phyloP scores from a whole-genome alignment of 257 asterid genomes.

The Marsdenia floribunda region DNA sequence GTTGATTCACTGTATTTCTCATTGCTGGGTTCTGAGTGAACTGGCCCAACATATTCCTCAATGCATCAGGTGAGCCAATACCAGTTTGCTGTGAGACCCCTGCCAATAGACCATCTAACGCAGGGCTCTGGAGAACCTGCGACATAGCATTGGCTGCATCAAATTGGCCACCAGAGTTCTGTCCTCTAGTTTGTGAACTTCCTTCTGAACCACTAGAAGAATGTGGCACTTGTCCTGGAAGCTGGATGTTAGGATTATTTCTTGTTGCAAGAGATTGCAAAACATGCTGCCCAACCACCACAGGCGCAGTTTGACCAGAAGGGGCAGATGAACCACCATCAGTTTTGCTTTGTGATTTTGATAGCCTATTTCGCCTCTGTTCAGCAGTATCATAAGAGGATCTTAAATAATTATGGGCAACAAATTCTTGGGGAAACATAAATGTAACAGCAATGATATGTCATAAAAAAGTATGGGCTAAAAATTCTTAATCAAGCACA shows the following conservation, averaged over 20 bases:
- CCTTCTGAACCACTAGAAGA: conserved; percentile 24
- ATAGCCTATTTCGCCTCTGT: conserved; percentile 58
- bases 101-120: conserved; percentile 61
- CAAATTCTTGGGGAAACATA: not conserved
- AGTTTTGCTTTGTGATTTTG: conserved; percentile 32
- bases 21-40: conserved; percentile 80
- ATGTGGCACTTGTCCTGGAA: conserved; percentile 27
- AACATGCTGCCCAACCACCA: conserved; percentile 56
- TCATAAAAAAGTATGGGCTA: not conserved
- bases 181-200: conserved; percentile 30
- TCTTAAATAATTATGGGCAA: not conserved
- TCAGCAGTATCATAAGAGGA: conserved; percentile 20
- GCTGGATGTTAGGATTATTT: conserved; percentile 27
- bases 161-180: conserved; percentile 28
- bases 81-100: conserved; percentile 95
- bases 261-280: conserved; percentile 50
- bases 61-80: conserved; percentile 79
- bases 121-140: conserved; percentile 66
- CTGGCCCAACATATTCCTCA: conserved; percentile 76
- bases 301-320: conserved; percentile 33
- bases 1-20: conserved; percentile 75
- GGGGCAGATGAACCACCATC: conserved; percentile 37
- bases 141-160: conserved; percentile 72
- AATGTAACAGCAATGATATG: not conserved
- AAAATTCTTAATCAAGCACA: not conserved